A percentile compares a stretch with the other conserved stretches of the same genome.
These are phyloP conservation scores for Sphaerulina vaccinii DNA, from an alignment of 2,329 filamentous ascomycete species.

Conservation along the genomic window DNA sequence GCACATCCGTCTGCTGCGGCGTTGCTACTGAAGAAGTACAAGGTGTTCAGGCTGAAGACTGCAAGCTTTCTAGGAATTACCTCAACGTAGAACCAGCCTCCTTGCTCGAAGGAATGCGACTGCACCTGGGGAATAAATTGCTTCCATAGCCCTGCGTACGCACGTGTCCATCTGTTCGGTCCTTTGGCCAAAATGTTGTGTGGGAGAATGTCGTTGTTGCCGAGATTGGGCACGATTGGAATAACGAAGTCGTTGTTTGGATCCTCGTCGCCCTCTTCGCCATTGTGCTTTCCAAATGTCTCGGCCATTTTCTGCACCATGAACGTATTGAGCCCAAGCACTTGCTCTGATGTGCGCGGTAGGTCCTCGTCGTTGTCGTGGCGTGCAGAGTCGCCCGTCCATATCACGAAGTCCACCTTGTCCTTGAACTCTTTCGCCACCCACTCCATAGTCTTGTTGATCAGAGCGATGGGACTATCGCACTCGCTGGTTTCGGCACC, in stretches of 20 bases:
- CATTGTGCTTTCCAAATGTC: conserved; percentile 62
- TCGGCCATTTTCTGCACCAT: conserved; percentile 75
- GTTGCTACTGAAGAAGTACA: conserved; percentile 87
- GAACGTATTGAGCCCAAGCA: conserved; percentile 73
- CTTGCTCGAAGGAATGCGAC: conserved; percentile 83
- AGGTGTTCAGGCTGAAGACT: conserved; percentile 90
- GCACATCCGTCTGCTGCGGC: conserved; percentile 89
- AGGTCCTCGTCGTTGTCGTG: conserved; percentile 48
- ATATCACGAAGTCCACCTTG: conserved; percentile 42
- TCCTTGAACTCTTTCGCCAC: conserved; percentile 54
- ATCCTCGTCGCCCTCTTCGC: conserved; percentile 47
- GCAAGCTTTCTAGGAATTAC: conserved; percentile 82
- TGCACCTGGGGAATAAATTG: conserved; percentile 90
- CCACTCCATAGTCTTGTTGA: conserved; percentile 90
- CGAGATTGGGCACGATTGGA: conserved; percentile 84
- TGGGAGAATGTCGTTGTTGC: conserved; percentile 96
- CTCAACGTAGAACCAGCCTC: conserved; percentile 93
- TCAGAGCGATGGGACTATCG: conserved; percentile 75
- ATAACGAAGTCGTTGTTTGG: conserved; percentile 63
- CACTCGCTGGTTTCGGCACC: conserved; percentile 86
- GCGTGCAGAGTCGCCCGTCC: conserved; percentile 43
- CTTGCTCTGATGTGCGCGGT: conserved; percentile 71
- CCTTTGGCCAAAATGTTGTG: conserved; percentile 89
- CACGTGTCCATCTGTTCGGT: conserved; percentile 80
- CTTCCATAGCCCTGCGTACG: conserved; percentile 76